Base-by-base conservation (phyloP, 495 filamentous ascomycete genomes). In the Cladorrhinum samala region DNA sequence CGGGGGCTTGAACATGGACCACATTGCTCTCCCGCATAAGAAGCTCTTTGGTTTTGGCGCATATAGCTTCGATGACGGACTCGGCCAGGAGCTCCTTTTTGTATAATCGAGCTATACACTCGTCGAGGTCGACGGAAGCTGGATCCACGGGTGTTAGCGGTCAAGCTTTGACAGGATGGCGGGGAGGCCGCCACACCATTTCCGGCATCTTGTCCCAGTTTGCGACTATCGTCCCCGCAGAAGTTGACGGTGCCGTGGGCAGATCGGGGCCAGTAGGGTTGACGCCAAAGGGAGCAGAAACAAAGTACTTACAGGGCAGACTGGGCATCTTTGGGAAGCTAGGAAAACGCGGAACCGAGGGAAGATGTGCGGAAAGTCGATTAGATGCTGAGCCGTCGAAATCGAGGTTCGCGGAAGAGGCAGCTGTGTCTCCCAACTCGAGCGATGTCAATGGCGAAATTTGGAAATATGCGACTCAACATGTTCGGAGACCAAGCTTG, bases 1-100 rank as follows among this genome's bases (percentile, higher is more conserved):
- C 89, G 7, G 93, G 93, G 14, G 93, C 91, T 50, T 83, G 83
- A 54, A 98, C 94, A 67, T 98, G 93, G 40, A 98, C 93, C 46
- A 98, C 93, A 76, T 98, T 98, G 78, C 92, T 96, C 81, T 98
- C 93, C 67, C 93, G 94, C 93, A 98, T 98, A 56, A 98, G 77
- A 51, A 97, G 79, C 71, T 98, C 93, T 59, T 98, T 98, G 11
- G 94, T 90, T 69, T 98, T 98, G 62, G 93, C 91, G 69, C 93
- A 98, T 83, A 98, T 94, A 62, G 94, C 93, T 73, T 98, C 93
- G 68, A 98, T 91, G 40, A 98, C 94, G 7, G 92, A 95, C 72
- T 98, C 93, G 43, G 94, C 93, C 20, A 98, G 78, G 47, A 98
- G 78, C 67, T 97, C 92, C 70, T 96, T 97, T 55, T 89, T 88